Evolutionary conservation across 2,329 filamentous ascomycete species (phyloP).

Genomic region (Colletotrichum brevisporum): DNA sequence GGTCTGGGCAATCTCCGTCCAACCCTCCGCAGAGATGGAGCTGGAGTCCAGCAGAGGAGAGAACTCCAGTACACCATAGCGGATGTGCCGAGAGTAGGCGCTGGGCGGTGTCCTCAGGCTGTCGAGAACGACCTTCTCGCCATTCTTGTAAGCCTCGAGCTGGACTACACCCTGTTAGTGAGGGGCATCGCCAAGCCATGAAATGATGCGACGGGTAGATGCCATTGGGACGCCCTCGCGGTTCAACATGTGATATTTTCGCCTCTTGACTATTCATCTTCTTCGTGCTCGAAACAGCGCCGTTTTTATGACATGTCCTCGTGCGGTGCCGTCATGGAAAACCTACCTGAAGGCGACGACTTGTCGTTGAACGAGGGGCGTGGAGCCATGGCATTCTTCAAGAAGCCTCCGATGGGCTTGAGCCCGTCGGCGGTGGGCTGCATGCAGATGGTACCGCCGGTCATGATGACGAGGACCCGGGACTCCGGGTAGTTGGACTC

Average conservation of each 20-base stretch:
- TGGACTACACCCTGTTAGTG: slow-evolving; percentile 53
- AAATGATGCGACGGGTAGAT: neutral
- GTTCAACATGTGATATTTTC: neutral
- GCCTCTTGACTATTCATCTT: neutral
- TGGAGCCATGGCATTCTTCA: slow-evolving; percentile 85
- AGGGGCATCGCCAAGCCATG: neutral
- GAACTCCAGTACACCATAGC: slow-evolving; percentile 89
- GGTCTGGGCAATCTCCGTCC: slow-evolving; percentile 86
- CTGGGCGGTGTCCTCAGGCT: slow-evolving; percentile 85
- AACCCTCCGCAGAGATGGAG: slow-evolving; percentile 88
- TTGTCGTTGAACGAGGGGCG: slow-evolving; percentile 89
- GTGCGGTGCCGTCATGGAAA: neutral
- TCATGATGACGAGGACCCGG: slow-evolving; percentile 90
- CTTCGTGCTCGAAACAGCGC: neutral
- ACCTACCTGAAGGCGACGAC: slow-evolving; percentile 64
- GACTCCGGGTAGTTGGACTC: slow-evolving; percentile 73
- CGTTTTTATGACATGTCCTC: neutral
- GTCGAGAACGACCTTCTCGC: slow-evolving; percentile 66
- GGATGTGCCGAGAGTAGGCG: slow-evolving; percentile 83
- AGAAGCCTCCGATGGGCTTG: slow-evolving; percentile 83
- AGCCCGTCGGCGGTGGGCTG: slow-evolving; percentile 84
- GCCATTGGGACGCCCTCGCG: neutral
- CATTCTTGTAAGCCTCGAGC: slow-evolving; percentile 66
- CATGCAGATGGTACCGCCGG: slow-evolving; percentile 94
- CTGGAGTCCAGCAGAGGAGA: slow-evolving; percentile 88